Base-by-base conservation (phyloP, 345 rosid genomes). In the Eucalyptus marginata region DNA sequence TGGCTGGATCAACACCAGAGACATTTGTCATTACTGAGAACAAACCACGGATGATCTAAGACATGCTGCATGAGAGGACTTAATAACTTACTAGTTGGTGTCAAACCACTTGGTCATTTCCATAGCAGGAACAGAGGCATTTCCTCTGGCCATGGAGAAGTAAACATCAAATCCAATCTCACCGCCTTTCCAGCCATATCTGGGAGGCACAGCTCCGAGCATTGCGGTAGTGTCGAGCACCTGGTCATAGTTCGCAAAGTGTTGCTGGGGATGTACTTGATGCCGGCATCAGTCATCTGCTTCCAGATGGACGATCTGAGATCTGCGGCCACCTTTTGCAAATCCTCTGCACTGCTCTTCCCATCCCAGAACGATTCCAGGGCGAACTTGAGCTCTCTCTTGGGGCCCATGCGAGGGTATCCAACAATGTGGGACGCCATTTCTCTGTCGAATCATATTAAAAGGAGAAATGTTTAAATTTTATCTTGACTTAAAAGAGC, bases 41-140 rank as follows among this genome's bases (percentile, higher is more conserved):
- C 1, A 54, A 54, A 46, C 52, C 66, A n/a, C 87, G 3, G 46
- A 84, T 83, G 33, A 47, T 46, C 31, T 1, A 49, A 5, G 2
- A 40, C 29, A 20, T n/a, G 40, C 13, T 71, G 87, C 44, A 86
- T 25, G 36, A 62, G 31, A 36, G 7, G 31, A 10, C 79, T 43
- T 49, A 36, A 36, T 87, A 86, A 97, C 99, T 95, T 92, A 97
- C 99, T 97, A 97, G 96, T 97, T 97, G 94, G 99, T 97, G 94
- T 97, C 99, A 88, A 97, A 96, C 99, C 99, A 97, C 97, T 97
- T 97, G 93, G 99, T 97, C 99, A 97, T 97, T 91, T 97, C 99
- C 99, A 97, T 97, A 59, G 99, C 99, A 5, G 99, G 99, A 10
- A 95, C 98, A 80, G 97, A 90, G 91, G 99, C 99, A 87, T 97